Percentiles rank a stretch among this genome's conserved stretches.
Evolutionary conservation across 768 basidiomycete genomes (phyloP).

Genomic region (Boletus reticuloceps): DNA sequence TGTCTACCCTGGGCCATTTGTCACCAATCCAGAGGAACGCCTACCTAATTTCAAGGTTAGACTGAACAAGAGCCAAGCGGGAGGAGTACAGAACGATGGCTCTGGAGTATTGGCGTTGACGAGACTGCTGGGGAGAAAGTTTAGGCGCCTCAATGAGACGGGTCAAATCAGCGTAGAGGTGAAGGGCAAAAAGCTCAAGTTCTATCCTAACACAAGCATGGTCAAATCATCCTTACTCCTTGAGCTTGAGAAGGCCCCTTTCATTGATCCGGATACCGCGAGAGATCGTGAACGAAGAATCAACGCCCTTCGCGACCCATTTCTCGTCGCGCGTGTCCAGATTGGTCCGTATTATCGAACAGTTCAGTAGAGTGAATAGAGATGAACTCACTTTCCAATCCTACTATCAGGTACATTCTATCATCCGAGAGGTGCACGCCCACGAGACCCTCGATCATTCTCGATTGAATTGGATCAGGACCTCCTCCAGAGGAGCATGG

Average conservation of each 20-base stretch:
- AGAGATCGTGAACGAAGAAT: conserved; percentile 47
- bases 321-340: conserved; percentile 63
- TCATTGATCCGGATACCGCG: conserved; percentile 52
- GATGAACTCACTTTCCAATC: not conserved
- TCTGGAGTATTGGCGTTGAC: conserved; percentile 36
- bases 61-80: conserved; percentile 47
- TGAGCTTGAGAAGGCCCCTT: conserved; percentile 53
- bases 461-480: conserved; percentile 69
- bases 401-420: conserved; percentile 27
- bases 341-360: conserved; percentile 43
- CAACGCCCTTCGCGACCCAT: conserved; percentile 40
- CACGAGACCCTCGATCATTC: conserved; percentile 47
- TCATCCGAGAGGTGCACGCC: conserved; percentile 20
- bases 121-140: conserved; percentile 38
- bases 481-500: conserved; percentile 45
- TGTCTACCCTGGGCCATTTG: conserved; percentile 27
- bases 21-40: conserved; percentile 19
- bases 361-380: not conserved
- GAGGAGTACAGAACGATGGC: conserved; percentile 59
- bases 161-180: conserved; percentile 40
- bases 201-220: conserved; percentile 10
- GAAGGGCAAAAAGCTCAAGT: conserved; percentile 38
- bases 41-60: conserved; percentile 59
- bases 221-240: conserved; percentile 18
- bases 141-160: conserved; percentile 43